Base-by-base conservation (phyloP, 2,329 filamentous ascomycete species). In the Neopestalotiopsis rosae region DNA sequence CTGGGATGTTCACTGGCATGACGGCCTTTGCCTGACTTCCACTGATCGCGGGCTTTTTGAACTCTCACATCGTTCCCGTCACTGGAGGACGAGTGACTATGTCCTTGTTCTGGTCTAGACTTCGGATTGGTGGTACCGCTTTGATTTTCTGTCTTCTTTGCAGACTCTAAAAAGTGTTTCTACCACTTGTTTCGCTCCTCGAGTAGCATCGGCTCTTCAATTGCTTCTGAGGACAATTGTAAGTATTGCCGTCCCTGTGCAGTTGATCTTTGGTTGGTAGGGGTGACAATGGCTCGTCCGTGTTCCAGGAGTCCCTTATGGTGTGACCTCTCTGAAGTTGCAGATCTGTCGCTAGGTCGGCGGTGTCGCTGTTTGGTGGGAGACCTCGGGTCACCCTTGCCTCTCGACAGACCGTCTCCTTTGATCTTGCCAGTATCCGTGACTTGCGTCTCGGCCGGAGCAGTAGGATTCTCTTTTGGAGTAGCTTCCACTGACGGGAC, bases 11-110 rank as follows among this genome's bases (percentile, higher is more conserved):
- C 20, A 28, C 61, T 67, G 52, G 40, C 20, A 6, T 61, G 68
- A 6, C 68, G 66, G 20, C 32, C 65, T 61, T 63, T 68, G 12
- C 52, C 56, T n/a, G 28, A 65, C 58, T 67, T 71, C 70, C 70
- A 69, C 24, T 65, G 40, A 9, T 32, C 13, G 9, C 56, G 61
- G 9, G 65, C 62, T 14, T 65, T 63, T 7, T 10, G 6, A 12
- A 59, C 7, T 3, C 52, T 59, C 20, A 56, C 12, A 3, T 69
- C 42, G 30, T 68, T 65, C 9, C 65, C 59, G 3, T 34, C 49
- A 10, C 24, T 66, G 32, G n/a, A 14, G 32, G 13, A 20, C 14
- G 10, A 24, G 34, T 30, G 14, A 9, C 14, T 52, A 9, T n/a
- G 45, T 9, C 45, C 9, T 52, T 52, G 45, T 7, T 52, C 45